Evolutionary conservation across 805 yeast species (phyloP).

Genomic region (Starmerella floricola): DNA sequence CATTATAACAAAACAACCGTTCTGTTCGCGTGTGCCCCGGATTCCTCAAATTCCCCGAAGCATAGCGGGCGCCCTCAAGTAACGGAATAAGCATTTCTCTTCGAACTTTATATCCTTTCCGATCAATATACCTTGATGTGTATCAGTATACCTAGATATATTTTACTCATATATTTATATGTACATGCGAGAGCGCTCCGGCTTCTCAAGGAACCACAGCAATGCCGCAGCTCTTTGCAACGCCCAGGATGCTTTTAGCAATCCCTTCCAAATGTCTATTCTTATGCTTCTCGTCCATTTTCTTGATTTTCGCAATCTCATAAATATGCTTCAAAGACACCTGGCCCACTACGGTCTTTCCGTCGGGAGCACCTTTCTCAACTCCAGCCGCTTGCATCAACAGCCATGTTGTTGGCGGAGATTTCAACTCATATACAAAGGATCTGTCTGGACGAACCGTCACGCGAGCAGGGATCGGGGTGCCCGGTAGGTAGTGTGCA

Average conservation of each 20-base stretch:
- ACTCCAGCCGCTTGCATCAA: conserved; percentile 69
- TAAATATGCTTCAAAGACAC: conserved; percentile 76
- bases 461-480: conserved; percentile 77
- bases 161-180: background rate
- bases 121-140: too few species aligned
- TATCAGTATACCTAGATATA: too few species aligned
- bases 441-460: conserved; percentile 87
- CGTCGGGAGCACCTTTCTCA: conserved; percentile 63
- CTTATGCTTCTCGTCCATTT: conserved; percentile 68
- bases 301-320: conserved; percentile 88
- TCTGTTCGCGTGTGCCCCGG: too few species aligned
- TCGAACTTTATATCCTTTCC: too few species aligned
- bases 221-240: conserved; percentile 85
- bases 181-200: background rate
- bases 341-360: conserved; percentile 41
- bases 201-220: conserved; percentile 50
- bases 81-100: too few species aligned
- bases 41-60: too few species aligned
- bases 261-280: conserved; percentile 59
- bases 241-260: conserved; percentile 69
- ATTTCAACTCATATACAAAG: conserved; percentile 71
- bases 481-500: conserved; percentile 71
- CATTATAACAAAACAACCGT: too few species aligned
- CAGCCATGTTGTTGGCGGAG: conserved; percentile 86
- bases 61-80: too few species aligned